phyloP scores from a whole-genome alignment of 2,329 filamentous ascomycete species.

The Pezicula neosporulosa region DNA sequence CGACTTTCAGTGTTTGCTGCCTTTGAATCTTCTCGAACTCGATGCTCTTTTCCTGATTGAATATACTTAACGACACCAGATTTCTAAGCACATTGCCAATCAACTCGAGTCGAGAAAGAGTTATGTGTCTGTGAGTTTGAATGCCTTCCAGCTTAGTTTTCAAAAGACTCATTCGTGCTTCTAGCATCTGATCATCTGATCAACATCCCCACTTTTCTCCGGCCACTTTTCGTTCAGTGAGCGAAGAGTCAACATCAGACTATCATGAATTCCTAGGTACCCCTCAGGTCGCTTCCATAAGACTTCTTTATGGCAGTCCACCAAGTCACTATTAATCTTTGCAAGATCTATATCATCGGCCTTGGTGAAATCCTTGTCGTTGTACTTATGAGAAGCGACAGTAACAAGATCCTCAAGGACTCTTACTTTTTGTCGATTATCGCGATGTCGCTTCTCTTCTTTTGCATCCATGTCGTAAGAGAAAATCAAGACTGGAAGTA shows the following conservation, averaged over 20 bases:
- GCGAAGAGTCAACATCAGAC: too few species aligned
- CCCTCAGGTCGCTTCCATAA: background rate
- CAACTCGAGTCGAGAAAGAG: conserved; percentile 4
- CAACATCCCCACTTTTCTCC: too few species aligned
- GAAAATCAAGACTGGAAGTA: too few species aligned
- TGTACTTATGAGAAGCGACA: background rate
- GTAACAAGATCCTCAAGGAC: background rate
- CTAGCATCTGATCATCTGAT: too few species aligned
- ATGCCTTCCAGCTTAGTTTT: background rate
- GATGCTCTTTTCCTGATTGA: conserved; percentile 3
- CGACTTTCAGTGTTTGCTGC: background rate
- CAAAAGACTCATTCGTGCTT: too few species aligned
- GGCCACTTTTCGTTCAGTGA: too few species aligned
- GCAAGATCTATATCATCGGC: too few species aligned
- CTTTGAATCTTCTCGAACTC: conserved; percentile 1
- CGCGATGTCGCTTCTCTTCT: background rate
- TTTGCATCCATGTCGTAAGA: background rate
- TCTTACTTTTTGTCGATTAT: background rate
- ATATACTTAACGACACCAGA: conserved; percentile 3
- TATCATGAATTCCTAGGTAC: background rate
- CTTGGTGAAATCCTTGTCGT: background rate
- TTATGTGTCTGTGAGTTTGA: conserved; percentile 2
- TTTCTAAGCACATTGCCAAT: conserved; percentile 1
- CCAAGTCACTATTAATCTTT: background rate
- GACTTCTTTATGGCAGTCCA: background rate